phyloP scores from a whole-genome alignment of 2,329 filamentous ascomycete species.

The Botrytis cinerea region DNA sequence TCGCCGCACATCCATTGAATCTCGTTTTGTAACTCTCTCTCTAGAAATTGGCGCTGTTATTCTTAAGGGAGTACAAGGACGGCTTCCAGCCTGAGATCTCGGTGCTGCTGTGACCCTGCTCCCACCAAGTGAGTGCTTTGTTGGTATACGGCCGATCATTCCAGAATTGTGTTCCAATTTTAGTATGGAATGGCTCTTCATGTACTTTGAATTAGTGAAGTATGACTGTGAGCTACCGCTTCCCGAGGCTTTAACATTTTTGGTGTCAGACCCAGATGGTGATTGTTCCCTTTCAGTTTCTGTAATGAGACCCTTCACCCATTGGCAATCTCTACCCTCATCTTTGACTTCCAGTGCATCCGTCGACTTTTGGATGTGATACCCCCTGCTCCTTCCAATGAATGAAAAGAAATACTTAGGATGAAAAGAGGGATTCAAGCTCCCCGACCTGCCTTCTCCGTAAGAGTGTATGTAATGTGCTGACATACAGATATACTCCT shows the following conservation, averaged over 20 bases:
- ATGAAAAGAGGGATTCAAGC: background rate
- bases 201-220: background rate
- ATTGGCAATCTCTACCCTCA: background rate
- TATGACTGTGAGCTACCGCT: background rate
- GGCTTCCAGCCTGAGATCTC: background rate
- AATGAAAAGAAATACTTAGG: background rate
- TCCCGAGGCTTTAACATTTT: background rate
- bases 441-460: background rate
- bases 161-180: too few species aligned
- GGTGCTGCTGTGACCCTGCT: background rate
- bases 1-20: background rate
- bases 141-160: background rate
- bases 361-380: background rate
- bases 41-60: background rate
- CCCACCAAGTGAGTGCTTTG: background rate
- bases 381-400: background rate
- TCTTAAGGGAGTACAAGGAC: background rate
- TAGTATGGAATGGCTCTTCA: background rate
- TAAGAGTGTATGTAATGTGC: constrained; percentile 13
- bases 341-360: background rate
- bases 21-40: background rate
- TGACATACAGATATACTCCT: constrained; percentile 8
- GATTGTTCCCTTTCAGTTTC: background rate
- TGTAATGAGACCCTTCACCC: background rate
- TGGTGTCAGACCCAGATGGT: background rate